phyloP scores from a whole-genome alignment of 2,329 filamentous ascomycete genomes.

The Xylariaceae sp. region DNA sequence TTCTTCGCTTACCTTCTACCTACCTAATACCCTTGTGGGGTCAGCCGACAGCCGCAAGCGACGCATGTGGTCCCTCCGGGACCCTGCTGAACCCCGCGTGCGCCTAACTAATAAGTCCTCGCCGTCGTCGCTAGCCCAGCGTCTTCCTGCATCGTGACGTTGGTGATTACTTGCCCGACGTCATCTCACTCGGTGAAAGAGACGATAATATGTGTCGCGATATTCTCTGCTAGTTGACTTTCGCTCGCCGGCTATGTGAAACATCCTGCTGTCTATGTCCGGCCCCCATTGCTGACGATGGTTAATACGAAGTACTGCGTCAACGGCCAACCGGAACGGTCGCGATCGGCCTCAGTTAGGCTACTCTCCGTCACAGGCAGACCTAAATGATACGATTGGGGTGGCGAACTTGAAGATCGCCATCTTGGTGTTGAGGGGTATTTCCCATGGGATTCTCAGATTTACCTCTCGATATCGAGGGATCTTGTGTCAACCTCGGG shows the following conservation, averaged over 20 bases:
- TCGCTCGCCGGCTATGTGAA: not conserved
- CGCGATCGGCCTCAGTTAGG: slow-evolving; percentile 21
- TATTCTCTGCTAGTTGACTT: not conserved
- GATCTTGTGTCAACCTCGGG: slow-evolving; percentile 11
- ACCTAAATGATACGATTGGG: slow-evolving; percentile 16
- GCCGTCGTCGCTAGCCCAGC: too few relatives aligned
- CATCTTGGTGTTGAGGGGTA: slow-evolving; percentile 11
- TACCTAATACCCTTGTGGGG: too few relatives aligned
- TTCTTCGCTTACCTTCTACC: too few relatives aligned
- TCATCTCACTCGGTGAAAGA: slow-evolving; percentile 17
- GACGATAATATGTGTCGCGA: not conserved
- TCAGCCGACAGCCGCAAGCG: too few relatives aligned
- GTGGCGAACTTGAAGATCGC: slow-evolving; percentile 19
- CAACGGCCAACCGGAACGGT: slow-evolving; percentile 11
- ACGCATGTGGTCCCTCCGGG: too few relatives aligned
- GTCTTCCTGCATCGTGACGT: slow-evolving; percentile 14
- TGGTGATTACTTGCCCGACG: not conserved
- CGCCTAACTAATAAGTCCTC: too few relatives aligned
- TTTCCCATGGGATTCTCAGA: not conserved
- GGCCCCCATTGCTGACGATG: slow-evolving; percentile 4
- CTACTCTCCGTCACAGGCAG: slow-evolving; percentile 21
- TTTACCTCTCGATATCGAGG: slow-evolving; percentile 4
- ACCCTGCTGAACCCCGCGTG: too few relatives aligned
- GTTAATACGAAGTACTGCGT: slow-evolving; percentile 6
- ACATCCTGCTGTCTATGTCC: slow-evolving; percentile 4